Conservation (phyloP, 2,329 filamentous ascomycete genomes). For the Xylariaceae sp. region DNA sequence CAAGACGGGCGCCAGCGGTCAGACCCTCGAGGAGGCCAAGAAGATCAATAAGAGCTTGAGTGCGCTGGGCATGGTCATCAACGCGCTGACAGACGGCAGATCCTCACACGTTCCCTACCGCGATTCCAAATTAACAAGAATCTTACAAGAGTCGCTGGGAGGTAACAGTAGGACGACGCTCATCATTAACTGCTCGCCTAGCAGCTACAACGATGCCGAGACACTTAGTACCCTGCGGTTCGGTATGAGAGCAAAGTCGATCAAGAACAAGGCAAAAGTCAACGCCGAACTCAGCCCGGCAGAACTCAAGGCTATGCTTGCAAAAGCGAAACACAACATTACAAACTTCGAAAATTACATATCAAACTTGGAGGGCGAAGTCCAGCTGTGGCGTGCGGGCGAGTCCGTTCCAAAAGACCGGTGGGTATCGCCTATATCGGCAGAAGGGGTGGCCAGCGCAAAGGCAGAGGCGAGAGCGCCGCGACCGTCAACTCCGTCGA, state of each 20-base stretch:
- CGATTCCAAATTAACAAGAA: conserved; percentile 95
- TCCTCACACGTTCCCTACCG: conserved; percentile 92
- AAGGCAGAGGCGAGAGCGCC: conserved; percentile 36
- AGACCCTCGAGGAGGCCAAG: conserved; percentile 96
- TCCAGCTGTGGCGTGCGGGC: conserved; percentile 79
- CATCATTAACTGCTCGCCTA: conserved; percentile 98
- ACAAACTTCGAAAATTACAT: conserved; percentile 87
- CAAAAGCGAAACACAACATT: conserved; percentile 84
- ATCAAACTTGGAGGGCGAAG: conserved; percentile 71
- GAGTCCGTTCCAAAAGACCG: conserved; percentile 82
- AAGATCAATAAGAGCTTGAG: conserved; percentile 99
- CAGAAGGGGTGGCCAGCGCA: conserved; percentile 40
- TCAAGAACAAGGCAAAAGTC: conserved; percentile 99
- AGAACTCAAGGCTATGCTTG: conserved; percentile 87
- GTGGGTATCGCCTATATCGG: conserved; percentile 65
- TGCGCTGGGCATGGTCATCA: conserved; percentile 98
- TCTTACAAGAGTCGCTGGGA: conserved; percentile 92
- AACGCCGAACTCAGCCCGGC: conserved; percentile 94
- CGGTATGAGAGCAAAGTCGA: conserved; percentile 92
- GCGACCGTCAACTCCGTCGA: conserved; percentile 46
- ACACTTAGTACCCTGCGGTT: conserved; percentile 88
- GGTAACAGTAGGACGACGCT: conserved; percentile 97
- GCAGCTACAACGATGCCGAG: conserved; percentile 95
- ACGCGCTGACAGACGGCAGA: conserved; percentile 92
- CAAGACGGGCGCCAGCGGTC: conserved; percentile 94